These are phyloP conservation scores for Epichloe scottii DNA, from an alignment of 2,329 filamentous ascomycete genomes.

Conservation along the genomic window DNA sequence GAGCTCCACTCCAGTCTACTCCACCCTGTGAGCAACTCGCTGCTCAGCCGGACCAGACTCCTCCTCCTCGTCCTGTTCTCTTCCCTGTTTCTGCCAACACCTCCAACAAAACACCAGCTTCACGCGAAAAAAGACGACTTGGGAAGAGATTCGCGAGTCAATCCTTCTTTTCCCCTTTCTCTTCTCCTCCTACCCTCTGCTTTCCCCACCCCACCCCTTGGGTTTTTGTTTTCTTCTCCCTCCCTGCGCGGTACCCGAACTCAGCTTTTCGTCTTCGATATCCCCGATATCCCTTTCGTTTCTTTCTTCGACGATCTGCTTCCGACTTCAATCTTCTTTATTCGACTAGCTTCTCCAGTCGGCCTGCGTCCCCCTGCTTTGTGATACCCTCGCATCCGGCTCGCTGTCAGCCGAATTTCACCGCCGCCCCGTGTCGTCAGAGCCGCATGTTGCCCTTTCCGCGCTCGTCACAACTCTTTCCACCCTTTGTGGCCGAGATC, in stretches of 20 bases:
- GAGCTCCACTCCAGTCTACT: constrained; percentile 3
- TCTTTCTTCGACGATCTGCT: constrained; percentile 7
- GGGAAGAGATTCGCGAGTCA: constrained; percentile 7
- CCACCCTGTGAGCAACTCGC: constrained; percentile 4
- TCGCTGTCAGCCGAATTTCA: constrained; percentile 15
- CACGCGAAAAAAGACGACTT: constrained; percentile 4
- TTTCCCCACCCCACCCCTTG: constrained; percentile 1
- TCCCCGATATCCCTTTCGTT: constrained; percentile 11
- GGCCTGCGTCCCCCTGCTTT: neutral
- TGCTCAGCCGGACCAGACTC: constrained; percentile 4
- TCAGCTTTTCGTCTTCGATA: constrained; percentile 6
- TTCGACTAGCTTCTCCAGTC: neutral
- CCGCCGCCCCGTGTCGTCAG: constrained; percentile 7
- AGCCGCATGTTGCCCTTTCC: constrained; percentile 3
- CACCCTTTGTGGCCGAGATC: constrained; percentile 4
- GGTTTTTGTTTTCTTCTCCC: constrained; percentile 3
- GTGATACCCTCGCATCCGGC: constrained; percentile 15
- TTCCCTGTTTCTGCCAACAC: constrained; percentile 9
- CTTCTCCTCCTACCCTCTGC: constrained; percentile 5
- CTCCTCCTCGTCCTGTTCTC: constrained; percentile 8
- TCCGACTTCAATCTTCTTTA: neutral
- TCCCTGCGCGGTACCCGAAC: neutral
- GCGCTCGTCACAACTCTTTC: constrained; percentile 1
- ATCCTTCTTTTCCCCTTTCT: constrained; percentile 10
- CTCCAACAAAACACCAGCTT: neutral